phyloP scores from a whole-genome alignment of 495 filamentous ascomycete species.

The Hyaloscypha bicolor region DNA sequence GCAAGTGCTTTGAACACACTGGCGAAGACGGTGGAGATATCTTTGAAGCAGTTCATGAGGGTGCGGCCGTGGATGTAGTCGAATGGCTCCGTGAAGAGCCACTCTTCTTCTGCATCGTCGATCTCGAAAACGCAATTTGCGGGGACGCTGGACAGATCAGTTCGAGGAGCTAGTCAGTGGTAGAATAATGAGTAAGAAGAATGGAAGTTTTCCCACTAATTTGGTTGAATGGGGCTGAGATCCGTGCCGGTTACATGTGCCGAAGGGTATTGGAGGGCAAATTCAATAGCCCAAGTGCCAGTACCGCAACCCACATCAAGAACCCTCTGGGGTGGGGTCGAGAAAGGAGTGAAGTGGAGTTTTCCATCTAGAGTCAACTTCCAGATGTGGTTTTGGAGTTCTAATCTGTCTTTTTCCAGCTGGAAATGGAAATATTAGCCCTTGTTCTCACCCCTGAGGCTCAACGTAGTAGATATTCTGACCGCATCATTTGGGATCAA shows the following conservation, averaged over 20 bases:
- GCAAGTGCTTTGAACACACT: not conserved
- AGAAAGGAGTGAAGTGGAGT: not conserved
- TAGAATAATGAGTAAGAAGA: not conserved
- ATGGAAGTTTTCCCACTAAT: not conserved
- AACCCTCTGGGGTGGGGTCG: conserved; percentile 1
- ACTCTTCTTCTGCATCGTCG: conserved; percentile 1
- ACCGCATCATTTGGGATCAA: conserved; percentile 5
- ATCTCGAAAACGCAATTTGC: conserved; percentile 5
- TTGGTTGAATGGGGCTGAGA: conserved; percentile 12
- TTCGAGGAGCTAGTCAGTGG: not conserved
- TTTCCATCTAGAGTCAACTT: not conserved
- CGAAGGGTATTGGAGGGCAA: not conserved
- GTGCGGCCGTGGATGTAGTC: conserved; percentile 10
- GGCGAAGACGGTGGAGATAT: not conserved
- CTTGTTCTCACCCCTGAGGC: not conserved
- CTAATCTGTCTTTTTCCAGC: not conserved
- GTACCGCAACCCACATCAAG: conserved; percentile 3
- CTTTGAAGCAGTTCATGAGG: conserved; percentile 4
- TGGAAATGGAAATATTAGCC: not conserved
- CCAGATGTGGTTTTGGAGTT: conserved; percentile 3
- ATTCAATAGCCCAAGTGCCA: conserved; percentile 4
- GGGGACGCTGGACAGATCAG: not conserved
- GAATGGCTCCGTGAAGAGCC: not conserved
- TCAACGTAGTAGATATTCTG: not conserved
- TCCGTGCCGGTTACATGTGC: conserved; percentile 3